A percentile compares a stretch with the other conserved stretches of the same genome.
These are phyloP conservation scores for Pleurotus giganteus DNA, from an alignment of 768 basidiomycete genomes.

Conservation along the genomic window DNA sequence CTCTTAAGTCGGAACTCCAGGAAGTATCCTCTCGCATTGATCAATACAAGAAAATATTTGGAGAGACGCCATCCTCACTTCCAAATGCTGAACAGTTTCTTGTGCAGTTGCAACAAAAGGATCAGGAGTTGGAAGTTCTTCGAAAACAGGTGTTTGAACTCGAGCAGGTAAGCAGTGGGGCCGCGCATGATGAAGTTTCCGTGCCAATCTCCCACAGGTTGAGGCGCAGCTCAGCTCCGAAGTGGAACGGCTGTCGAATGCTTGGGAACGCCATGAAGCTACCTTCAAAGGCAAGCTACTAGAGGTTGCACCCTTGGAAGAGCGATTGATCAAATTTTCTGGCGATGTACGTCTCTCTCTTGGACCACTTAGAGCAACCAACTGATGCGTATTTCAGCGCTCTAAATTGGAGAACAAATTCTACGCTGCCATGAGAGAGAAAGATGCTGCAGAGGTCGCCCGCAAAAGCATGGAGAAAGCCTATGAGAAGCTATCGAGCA, in stretches of 20 bases:
- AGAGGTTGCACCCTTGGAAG: conserved; percentile 73
- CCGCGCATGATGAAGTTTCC: neutral
- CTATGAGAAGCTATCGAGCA: conserved; percentile 45
- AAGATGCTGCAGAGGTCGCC: conserved; percentile 78
- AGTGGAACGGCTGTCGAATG: conserved; percentile 78
- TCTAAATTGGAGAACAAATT: conserved; percentile 96
- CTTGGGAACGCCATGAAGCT: conserved; percentile 82
- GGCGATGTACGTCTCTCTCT: conserved; percentile 58
- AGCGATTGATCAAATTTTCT: conserved; percentile 58
- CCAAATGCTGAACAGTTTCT: conserved; percentile 52
- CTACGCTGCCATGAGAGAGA: conserved; percentile 85
- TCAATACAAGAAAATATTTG: conserved; percentile 64
- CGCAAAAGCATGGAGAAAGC: conserved; percentile 59
- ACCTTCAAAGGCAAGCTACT: conserved; percentile 85
- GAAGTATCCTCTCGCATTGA: conserved; percentile 47
- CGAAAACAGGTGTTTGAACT: conserved; percentile 64
- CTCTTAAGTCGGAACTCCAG: conserved; percentile 47
- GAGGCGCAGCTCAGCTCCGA: conserved; percentile 80
- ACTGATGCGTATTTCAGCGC: conserved; percentile 51
- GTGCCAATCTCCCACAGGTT: conserved; percentile 37
- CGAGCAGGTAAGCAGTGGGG: conserved; percentile 46
- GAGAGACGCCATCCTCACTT: conserved; percentile 44
- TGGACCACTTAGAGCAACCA: neutral
- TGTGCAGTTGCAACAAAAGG: conserved; percentile 59
- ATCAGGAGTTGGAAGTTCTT: conserved; percentile 62